Evolutionary conservation across 805 yeast species (phyloP).

Genomic region (Nakazawaea pomicola): DNA sequence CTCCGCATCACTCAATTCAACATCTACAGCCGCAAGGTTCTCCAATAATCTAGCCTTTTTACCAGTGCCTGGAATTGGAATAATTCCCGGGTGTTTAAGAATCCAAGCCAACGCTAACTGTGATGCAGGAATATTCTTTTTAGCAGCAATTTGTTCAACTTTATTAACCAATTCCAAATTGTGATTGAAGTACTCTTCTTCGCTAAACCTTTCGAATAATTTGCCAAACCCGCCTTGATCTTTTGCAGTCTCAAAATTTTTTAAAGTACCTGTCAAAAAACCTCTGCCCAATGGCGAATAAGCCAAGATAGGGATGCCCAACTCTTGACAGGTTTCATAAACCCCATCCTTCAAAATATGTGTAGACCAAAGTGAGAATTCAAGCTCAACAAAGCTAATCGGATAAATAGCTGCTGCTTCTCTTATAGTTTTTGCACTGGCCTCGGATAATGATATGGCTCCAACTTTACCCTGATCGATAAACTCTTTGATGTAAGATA

Average conservation of each 20-base stretch:
- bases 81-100: conserved; percentile 42
- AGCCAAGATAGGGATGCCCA: conserved; percentile 62
- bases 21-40: conserved; percentile 38
- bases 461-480: conserved; percentile 62
- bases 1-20: conserved; percentile 51
- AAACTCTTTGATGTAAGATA: conserved; percentile 49
- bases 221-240: conserved; percentile 47
- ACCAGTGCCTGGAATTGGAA: conserved; percentile 83
- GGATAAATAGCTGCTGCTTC: conserved; percentile 54
- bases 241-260: conserved; percentile 40
- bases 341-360: conserved; percentile 62
- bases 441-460: conserved; percentile 74
- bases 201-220: conserved; percentile 38
- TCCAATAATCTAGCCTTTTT: conserved; percentile 53
- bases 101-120: conserved; percentile 73
- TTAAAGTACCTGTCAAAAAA: conserved; percentile 59
- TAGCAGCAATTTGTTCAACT: conserved; percentile 45
- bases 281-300: conserved; percentile 87
- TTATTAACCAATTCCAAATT: conserved; percentile 47
- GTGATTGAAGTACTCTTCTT: conserved; percentile 43
- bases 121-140: conserved; percentile 44
- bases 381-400: conserved; percentile 70
- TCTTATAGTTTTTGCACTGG: conserved; percentile 52
- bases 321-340: conserved; percentile 50
- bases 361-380: conserved; percentile 65